Percentiles rank a stretch among this genome's conserved stretches.
These are phyloP conservation scores for Escallonia herrerae DNA, from an alignment of 129 eudicot genomes.

Conservation along the genomic window DNA sequence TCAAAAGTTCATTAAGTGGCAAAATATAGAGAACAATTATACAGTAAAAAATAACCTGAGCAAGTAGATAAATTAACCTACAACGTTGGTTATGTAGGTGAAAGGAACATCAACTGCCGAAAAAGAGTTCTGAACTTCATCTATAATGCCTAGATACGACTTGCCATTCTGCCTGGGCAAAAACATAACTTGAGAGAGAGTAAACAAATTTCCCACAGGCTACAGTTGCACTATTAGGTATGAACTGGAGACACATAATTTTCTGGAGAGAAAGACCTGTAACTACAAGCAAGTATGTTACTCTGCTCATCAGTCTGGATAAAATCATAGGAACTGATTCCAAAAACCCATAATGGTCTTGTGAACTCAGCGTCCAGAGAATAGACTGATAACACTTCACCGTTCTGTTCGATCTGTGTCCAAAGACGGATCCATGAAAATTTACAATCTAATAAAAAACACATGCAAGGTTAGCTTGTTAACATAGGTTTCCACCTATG, in stretches of 20 bases:
- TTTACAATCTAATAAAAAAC: not conserved
- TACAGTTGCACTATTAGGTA: not conserved
- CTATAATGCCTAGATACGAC: constrained; percentile 48
- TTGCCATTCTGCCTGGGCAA: constrained; percentile 44
- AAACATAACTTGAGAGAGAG: not conserved
- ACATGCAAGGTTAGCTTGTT: not conserved
- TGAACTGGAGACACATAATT: not conserved
- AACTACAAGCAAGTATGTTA: constrained; percentile 49
- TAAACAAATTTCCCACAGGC: not conserved
- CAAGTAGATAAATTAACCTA: constrained; percentile 4
- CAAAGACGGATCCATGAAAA: not conserved
- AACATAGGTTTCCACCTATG: not conserved
- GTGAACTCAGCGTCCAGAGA: constrained; percentile 61
- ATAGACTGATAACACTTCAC: constrained; percentile 36
- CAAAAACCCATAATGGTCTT: constrained; percentile 54
- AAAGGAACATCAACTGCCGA: constrained; percentile 40
- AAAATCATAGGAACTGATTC: constrained; percentile 45
- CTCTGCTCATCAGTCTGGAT: constrained; percentile 16
- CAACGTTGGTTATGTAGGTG: constrained; percentile 49
- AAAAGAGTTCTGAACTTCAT: constrained; percentile 30
- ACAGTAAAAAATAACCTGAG: not conserved
- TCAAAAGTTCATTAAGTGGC: not conserved
- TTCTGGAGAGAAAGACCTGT: constrained; percentile 26
- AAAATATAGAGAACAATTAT: not conserved
- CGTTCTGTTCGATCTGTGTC: constrained; percentile 35